These are phyloP conservation scores for Leccinum fallax DNA, from an alignment of 1,284 basidiomycete species.

Conservation along the genomic window DNA sequence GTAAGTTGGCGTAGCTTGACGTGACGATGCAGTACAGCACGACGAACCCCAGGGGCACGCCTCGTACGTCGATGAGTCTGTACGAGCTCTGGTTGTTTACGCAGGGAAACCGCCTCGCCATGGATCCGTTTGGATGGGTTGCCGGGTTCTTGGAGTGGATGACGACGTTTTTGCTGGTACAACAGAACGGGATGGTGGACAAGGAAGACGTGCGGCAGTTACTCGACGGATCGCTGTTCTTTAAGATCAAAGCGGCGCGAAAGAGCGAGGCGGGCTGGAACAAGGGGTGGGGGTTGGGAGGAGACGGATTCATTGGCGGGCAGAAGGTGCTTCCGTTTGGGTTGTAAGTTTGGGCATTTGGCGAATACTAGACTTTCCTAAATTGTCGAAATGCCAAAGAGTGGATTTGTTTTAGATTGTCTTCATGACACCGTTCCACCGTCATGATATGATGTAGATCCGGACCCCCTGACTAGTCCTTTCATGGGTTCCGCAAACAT, in stretches of 20 bases:
- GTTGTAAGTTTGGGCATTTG: constrained; percentile 31
- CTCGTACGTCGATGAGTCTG: constrained; percentile 29
- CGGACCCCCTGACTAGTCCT: too few species aligned
- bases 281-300: constrained; percentile 29
- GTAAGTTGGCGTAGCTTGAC: not conserved
- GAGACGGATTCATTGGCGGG: constrained; percentile 34
- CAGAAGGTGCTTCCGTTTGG: constrained; percentile 32
- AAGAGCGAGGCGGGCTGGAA: constrained; percentile 25
- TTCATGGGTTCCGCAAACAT: not conserved
- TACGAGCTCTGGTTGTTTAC: constrained; percentile 31
- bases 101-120: constrained; percentile 37
- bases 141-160: constrained; percentile 39
- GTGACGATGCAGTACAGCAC: constrained; percentile 18
- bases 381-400: not conserved
- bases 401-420: constrained; percentile 6
- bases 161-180: constrained; percentile 31
- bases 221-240: constrained; percentile 34
- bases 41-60: constrained; percentile 15
- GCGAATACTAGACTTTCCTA: constrained; percentile 8
- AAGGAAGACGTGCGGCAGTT: constrained; percentile 34
- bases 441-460: not conserved
- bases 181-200: constrained; percentile 29
- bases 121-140: constrained; percentile 41
- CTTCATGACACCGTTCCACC: not conserved
- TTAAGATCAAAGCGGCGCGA: constrained; percentile 27